A percentile compares a stretch with the other conserved stretches of the same genome.
phyloP scores from a whole-genome alignment of 139 green algal genomes.

The Asterochloris erici region DNA sequence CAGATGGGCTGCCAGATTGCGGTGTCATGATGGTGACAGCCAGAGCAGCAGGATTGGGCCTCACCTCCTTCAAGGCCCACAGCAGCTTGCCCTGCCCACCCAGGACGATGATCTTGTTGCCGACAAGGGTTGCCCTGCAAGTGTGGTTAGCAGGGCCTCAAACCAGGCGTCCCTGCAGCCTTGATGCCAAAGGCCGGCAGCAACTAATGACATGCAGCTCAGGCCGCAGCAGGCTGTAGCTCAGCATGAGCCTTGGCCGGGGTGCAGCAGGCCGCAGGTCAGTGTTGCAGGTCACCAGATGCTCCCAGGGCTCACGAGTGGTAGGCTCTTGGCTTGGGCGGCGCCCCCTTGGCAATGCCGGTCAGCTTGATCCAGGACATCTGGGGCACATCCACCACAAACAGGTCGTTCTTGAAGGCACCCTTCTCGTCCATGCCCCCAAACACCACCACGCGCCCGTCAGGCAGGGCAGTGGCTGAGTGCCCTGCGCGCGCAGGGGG shows the following conservation, averaged over 20 bases:
- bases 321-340: constrained; percentile 30
- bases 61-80: constrained; percentile 29
- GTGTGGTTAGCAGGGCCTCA: not conserved
- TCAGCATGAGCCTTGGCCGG: too few relatives aligned
- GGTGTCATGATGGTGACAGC: not conserved
- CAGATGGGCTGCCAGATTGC: too few relatives aligned
- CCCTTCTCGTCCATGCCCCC: constrained; percentile 22
- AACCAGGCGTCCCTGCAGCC: too few relatives aligned
- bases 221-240: too few relatives aligned
- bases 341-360: constrained; percentile 17
- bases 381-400: constrained; percentile 10
- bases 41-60: not conserved
- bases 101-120: constrained; percentile 19
- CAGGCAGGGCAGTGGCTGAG: constrained; percentile 18
- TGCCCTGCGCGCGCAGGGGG: constrained; percentile 17
- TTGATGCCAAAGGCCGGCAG: too few relatives aligned
- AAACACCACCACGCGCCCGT: constrained; percentile 29
- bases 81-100: constrained; percentile 17
- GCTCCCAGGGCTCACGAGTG: constrained; percentile 13
- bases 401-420: constrained; percentile 25
- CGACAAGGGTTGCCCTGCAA: constrained; percentile 26
- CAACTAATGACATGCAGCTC: too few relatives aligned
- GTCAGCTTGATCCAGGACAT: constrained; percentile 16
- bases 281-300: not conserved
- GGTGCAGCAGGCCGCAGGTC: too few relatives aligned